These are phyloP conservation scores for Ophiostoma perfectum DNA, from an alignment of 2,329 filamentous ascomycete species.

Conservation along the genomic window DNA sequence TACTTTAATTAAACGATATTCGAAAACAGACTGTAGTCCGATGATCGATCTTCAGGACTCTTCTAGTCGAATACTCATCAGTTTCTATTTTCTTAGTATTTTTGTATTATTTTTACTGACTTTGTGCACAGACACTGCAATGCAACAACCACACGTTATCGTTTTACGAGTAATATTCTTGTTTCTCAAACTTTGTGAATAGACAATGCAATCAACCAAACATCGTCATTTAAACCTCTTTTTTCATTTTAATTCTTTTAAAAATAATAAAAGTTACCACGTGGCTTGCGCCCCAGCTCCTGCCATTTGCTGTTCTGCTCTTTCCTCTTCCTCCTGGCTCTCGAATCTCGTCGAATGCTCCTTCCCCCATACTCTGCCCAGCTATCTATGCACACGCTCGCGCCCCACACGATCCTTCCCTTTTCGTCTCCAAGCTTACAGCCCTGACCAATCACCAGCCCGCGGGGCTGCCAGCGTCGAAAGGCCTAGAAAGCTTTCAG, in stretches of 20 bases:
- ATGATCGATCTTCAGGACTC: no score
- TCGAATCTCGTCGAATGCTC: constrained; percentile 13
- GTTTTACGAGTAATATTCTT: no score
- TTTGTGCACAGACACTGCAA: background rate
- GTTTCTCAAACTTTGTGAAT: no score
- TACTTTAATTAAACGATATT: no score
- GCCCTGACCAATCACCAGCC: constrained; percentile 22
- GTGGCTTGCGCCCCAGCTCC: background rate
- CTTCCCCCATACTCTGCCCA: background rate
- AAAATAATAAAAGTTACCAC: no score
- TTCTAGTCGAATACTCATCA: background rate
- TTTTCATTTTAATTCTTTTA: no score
- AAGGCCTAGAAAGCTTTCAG: constrained; percentile 29
- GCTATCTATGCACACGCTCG: background rate
- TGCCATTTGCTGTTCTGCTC: no score
- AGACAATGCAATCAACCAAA: no score
- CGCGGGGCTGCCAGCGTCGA: constrained; percentile 25
- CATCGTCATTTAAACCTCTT: no score
- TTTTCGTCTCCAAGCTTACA: constrained; percentile 5
- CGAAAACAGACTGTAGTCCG: no score
- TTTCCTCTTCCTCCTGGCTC: background rate
- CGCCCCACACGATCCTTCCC: background rate
- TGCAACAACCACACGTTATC: no score
- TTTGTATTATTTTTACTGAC: background rate
- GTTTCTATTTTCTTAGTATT: background rate